These are phyloP conservation scores for Chaetomium fimeti DNA, from an alignment of 495 filamentous ascomycete genomes.

Conservation along the genomic window DNA sequence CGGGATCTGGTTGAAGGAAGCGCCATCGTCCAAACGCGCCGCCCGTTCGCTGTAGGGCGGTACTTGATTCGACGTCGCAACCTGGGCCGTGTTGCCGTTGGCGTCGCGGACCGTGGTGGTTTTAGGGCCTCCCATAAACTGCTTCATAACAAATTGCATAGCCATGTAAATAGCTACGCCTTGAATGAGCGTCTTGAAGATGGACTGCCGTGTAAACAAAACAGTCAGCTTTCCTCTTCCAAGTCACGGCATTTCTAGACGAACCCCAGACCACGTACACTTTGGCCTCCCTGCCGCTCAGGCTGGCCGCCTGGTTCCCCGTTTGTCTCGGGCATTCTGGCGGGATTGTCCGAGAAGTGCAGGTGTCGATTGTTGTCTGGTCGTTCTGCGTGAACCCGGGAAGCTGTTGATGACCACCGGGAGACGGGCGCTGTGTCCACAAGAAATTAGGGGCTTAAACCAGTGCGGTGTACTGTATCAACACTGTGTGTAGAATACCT, in stretches of 20 bases:
- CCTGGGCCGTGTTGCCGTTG: constrained; percentile 45
- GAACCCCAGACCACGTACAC: constrained; percentile 34
- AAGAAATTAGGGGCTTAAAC: not conserved
- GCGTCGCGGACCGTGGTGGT: constrained; percentile 49
- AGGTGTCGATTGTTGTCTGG: not conserved
- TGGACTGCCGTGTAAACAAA: constrained; percentile 28
- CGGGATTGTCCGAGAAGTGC: not conserved
- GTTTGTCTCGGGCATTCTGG: constrained; percentile 42
- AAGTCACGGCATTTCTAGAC: too few species aligned
- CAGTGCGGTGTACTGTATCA: not conserved
- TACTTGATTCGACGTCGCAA: constrained; percentile 50
- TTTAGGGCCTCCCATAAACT: constrained; percentile 48
- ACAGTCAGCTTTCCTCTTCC: constrained; percentile 24
- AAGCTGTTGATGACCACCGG: not conserved
- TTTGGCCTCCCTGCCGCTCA: constrained; percentile 37
- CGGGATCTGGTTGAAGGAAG: constrained; percentile 69
- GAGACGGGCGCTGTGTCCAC: not conserved
- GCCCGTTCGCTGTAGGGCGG: constrained; percentile 68
- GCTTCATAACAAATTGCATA: constrained; percentile 49
- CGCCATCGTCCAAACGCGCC: constrained; percentile 54
- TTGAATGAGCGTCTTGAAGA: constrained; percentile 42
- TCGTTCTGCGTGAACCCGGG: not conserved
- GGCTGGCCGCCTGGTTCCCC: constrained; percentile 31
- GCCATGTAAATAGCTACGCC: constrained; percentile 45
- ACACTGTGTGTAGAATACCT: not conserved